Conservation (phyloP, 2,329 filamentous ascomycete species). For the Hymenotorrendiella dingleyae region DNA sequence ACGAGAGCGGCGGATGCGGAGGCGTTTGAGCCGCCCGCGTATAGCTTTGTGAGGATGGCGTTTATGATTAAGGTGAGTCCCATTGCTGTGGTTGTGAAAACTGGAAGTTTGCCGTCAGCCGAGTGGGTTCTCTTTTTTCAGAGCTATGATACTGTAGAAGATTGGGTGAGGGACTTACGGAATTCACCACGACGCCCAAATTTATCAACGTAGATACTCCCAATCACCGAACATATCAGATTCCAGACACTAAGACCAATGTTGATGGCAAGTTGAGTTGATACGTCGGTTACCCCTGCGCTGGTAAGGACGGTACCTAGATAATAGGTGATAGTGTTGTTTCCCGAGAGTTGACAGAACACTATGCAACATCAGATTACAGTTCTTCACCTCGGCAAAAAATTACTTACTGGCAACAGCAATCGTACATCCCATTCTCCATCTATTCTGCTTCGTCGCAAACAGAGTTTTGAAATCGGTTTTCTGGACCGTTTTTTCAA, state of each 20-base stretch:
- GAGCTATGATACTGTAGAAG: neutral
- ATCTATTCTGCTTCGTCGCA: slow-evolving; percentile 7
- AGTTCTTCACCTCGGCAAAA: slow-evolving; percentile 2
- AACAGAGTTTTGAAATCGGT: slow-evolving; percentile 26
- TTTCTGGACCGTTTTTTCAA: slow-evolving; percentile 5
- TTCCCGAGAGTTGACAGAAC: slow-evolving; percentile 43
- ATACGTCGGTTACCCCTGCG: slow-evolving; percentile 37
- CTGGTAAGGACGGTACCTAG: slow-evolving; percentile 41
- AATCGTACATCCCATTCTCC: slow-evolving; percentile 5
- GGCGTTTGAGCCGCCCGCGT: too few species aligned
- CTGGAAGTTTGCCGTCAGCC: neutral
- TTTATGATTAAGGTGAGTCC: slow-evolving; percentile 21
- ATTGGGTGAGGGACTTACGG: neutral
- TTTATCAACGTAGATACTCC: slow-evolving; percentile 16
- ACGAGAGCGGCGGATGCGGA: slow-evolving; percentile 48
- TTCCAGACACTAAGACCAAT: slow-evolving; percentile 41
- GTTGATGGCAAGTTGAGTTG: slow-evolving; percentile 41
- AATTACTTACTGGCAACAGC: neutral
- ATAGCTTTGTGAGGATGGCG: slow-evolving; percentile 38
- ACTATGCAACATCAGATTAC: slow-evolving; percentile 32
- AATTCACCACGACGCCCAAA: neutral
- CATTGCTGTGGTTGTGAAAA: slow-evolving; percentile 7
- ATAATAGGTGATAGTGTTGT: slow-evolving; percentile 39
- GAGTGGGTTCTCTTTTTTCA: neutral
- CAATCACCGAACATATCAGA: slow-evolving; percentile 34